Conservation (phyloP, 352 stramenopile species). For the Phytophthora pseudosyringae region DNA sequence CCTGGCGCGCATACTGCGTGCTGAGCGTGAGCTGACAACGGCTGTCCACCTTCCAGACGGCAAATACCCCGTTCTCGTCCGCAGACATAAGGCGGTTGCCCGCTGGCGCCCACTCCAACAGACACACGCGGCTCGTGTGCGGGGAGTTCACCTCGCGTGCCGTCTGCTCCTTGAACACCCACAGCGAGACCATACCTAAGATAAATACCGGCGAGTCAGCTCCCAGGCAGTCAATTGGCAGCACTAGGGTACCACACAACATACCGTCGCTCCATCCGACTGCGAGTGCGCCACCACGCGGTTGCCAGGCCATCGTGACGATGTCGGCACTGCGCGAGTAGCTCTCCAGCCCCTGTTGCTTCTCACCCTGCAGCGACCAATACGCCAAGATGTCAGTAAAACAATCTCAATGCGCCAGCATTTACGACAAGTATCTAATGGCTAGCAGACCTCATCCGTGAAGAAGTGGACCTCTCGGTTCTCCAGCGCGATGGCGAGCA, state of each 20-base stretch:
- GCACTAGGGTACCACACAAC: background rate
- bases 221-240: background rate
- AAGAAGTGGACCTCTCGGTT: slow-evolving; percentile 92
- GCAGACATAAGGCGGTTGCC: slow-evolving; percentile 91
- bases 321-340: slow-evolving; percentile 75
- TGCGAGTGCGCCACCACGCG: slow-evolving; percentile 76
- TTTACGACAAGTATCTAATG: background rate
- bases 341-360: slow-evolving; percentile 52
- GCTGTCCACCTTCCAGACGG: slow-evolving; percentile 88
- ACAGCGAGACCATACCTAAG: slow-evolving; percentile 84
- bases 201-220: slow-evolving; percentile 7
- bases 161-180: slow-evolving; percentile 74
- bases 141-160: slow-evolving; percentile 84
- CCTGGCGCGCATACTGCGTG: slow-evolving; percentile 88
- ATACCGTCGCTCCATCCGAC: slow-evolving; percentile 85
- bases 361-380: slow-evolving; percentile 60
- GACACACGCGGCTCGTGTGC: slow-evolving; percentile 76
- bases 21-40: slow-evolving; percentile 79
- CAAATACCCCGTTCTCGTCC: slow-evolving; percentile 85
- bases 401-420: background rate
- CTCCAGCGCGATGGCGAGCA: slow-evolving; percentile 84
- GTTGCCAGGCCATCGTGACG: slow-evolving; percentile 89
- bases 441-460: slow-evolving; percentile 74
- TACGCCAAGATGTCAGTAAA: background rate
- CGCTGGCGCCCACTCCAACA: slow-evolving; percentile 87